Base-by-base conservation (phyloP, 2,329 filamentous ascomycete genomes). In the Penicillium aurantiogriseum region DNA sequence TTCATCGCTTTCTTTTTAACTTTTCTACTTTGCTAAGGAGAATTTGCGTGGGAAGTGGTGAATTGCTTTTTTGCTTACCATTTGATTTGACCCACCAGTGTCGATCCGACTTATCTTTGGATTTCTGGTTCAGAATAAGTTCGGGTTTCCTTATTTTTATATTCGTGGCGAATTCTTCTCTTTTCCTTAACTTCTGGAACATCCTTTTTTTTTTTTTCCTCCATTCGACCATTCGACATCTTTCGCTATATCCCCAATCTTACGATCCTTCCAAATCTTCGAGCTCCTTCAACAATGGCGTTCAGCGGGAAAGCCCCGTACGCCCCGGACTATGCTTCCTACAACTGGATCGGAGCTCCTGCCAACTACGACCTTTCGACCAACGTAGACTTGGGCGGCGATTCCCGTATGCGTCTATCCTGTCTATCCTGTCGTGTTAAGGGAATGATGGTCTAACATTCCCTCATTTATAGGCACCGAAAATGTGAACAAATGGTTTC, bases 401-500 rank as follows among this genome's bases (percentile, higher is more conserved):
- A 95, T 80, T 90, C 90, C 65, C 83, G 90, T 93, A 84, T 72
- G 89, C 83, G 43, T 31, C 17, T 5, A 29, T 44, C 25, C 21
- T 36, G 29, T n/a, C 23, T 25, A 29, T 44, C 25, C 21, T 36
- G 29, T 13, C 17, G 23, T 38, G n/a, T 21, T 3, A 23, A 7
- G 7, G 6, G 17, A 11, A 29, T n/a, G 5, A 11, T n/a, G 19
- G 7, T 39, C 62, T 67, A 42, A 64, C 42, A 29, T 6, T 27
- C 60, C 42, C 52, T 35, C 63, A 13, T 50, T 64, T 73, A 96
- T 73, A 96, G 92, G 82, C 67, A 84, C 80, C 72, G 87, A 91
- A 71, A 97, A 97, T 79, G 77, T 97, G 73, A 97, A 97, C 83
- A 91, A 95, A 85, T 96, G 92, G 91, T 97, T 89, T 78, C 84